Conservation (phyloP, 2,329 filamentous ascomycete species). For the Akanthomyces muscarius region DNA sequence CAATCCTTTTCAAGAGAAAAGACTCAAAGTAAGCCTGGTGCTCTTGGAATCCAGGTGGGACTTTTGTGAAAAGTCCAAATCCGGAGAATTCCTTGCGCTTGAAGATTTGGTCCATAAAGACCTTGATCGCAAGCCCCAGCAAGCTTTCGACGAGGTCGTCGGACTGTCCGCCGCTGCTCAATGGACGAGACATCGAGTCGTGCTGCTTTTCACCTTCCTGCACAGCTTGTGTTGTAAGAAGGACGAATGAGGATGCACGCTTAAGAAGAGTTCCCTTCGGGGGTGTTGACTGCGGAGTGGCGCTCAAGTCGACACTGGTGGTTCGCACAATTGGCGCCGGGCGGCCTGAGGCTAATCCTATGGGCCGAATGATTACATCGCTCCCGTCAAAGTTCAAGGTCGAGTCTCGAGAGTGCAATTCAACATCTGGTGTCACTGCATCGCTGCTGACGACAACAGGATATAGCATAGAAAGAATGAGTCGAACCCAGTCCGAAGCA, state of each 20-base stretch:
- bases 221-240: conserved; percentile 65
- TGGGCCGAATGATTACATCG: conserved; percentile 76
- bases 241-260: conserved; percentile 84
- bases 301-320: conserved; percentile 51
- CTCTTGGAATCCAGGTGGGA: conserved; percentile 88
- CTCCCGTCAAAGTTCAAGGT: conserved; percentile 79
- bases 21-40: conserved; percentile 95
- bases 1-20: conserved; percentile 72
- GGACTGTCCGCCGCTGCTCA: not conserved
- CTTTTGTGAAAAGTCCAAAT: conserved; percentile 78
- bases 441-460: conserved; percentile 86
- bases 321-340: conserved; percentile 71
- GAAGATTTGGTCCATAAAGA: conserved; percentile 84
- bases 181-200: conserved; percentile 45
- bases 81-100: conserved; percentile 86
- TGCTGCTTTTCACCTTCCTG: conserved; percentile 44
- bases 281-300: conserved; percentile 44
- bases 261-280: conserved; percentile 60
- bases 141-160: conserved; percentile 72
- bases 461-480: conserved; percentile 76
- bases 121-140: conserved; percentile 69
- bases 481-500: conserved; percentile 74
- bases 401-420: conserved; percentile 79
- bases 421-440: conserved; percentile 74
- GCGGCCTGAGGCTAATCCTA: conserved; percentile 54